Base-by-base conservation (phyloP, 805 yeast species). In the Metschnikowia baotianmanensis region DNA sequence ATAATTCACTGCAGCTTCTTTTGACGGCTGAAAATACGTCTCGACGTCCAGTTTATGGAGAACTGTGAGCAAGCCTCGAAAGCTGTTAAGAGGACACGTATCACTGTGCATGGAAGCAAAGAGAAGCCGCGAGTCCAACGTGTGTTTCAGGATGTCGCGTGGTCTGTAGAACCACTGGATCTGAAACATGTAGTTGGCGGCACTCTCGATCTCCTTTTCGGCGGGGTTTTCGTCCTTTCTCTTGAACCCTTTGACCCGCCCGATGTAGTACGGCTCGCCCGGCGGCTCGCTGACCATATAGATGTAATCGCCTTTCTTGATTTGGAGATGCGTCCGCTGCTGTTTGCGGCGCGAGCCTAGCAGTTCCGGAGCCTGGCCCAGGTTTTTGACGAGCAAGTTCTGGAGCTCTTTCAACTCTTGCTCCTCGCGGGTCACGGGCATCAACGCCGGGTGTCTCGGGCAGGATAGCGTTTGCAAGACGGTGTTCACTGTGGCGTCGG, bases 91-190 rank as follows among this genome's bases (percentile, higher is more conserved):
- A 0, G 96, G 95, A 48, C 96, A 87, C 6, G 78, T 67, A 58
- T 86, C 96, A 21, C 86, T 77, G 56, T 90, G 95, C 80, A 88
- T 77, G 0, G 96, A 85, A 0, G 93, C 93, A 57, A 72, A 88
- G 7, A 91, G 62, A 34, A 86, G 61, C 40, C 99, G 72, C 8
- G 96, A 75, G 61, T 89, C 96, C 3, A 69, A 57, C 2, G 83
- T 63, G 20, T 75, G 72, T 40, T 82, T 77, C 43, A 84, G 79
- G 26, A 90, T 83, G 57, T 89, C 97, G 43, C 90, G 65, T 1
- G 96, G 91, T 36, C 99, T 71, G 57, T 88, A 87, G 61, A 83
- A 84, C 97, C 97, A 90, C 62, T 90, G 90, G 49, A 91, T 81
- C 46, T 80, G 81, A 50, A 87, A 78, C 43, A 63, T 57, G 58